Evolutionary conservation across 768 basidiomycete species (phyloP), one percentile per base, ranked within the genome.

Genomic region (Auriscalpium microsporum): DNA sequence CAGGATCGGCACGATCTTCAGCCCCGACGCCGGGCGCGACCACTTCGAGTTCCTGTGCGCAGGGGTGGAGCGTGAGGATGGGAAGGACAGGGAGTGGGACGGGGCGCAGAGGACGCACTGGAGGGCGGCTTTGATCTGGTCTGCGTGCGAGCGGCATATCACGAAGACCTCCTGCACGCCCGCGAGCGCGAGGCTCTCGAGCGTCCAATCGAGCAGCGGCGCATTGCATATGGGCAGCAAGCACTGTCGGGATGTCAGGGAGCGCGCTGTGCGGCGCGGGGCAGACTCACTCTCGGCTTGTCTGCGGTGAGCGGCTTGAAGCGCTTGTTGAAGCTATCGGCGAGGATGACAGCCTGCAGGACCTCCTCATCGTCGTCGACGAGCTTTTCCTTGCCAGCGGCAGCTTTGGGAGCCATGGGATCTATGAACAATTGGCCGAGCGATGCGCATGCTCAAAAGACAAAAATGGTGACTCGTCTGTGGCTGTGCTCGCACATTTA

Each of bases 81-180:
- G 28, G 5, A 28, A 7, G 28, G 28, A 7, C 5, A 28, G 28
- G 10, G 53, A 53, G 23, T 28, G 52, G 10, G 53, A 28, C 11
- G 19, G 53, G 37, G 46, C 50, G 33, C 35, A 2, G 10, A 33
- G 48, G 54, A 72, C 84, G 67, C 62, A 95, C 95, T 77, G 81
- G 64, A 97, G 90, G 55, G 86, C 90, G 13, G 79, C 76, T 67
- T 91, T 88, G 63, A 97, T 85, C 63, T 87, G 84, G 50, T 87
- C 85, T 9, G 91, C 82, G 69, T 95, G 90, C 50, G 92, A 94
- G 57, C 90, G 82, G 68, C 94, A 94, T 63, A 98, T 84, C 47
- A 99, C 87, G 68, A 96, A 95, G 56, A 96, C 89, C 71, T 97
- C 91, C 67, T 94, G 90, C 37, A 99, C 93, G 53, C 93, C 93